A percentile compares a stretch with the other conserved stretches of the same genome.
phyloP scores from a whole-genome alignment of 352 stramenopile species.

The Bremia lactucae region DNA sequence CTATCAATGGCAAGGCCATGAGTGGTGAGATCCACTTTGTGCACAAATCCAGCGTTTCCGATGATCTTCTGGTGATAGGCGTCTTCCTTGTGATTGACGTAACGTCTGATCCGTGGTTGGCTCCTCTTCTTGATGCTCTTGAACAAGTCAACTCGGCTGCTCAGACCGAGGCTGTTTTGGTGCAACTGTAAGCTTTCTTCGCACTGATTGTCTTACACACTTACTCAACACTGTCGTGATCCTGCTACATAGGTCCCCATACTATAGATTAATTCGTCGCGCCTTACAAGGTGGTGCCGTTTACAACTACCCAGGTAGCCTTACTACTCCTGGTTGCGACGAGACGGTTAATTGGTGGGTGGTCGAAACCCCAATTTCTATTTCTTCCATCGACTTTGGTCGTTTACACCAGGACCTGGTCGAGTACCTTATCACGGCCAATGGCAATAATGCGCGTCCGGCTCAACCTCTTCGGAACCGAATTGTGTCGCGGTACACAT shows the following conservation, averaged over 20 bases:
- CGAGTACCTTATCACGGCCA: conserved; percentile 23
- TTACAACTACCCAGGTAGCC: conserved; percentile 58
- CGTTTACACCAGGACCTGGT: conserved; percentile 22
- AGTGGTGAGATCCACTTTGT: conserved; percentile 55
- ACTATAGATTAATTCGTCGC: background rate
- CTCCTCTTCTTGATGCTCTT: conserved; percentile 23
- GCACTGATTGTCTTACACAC: background rate
- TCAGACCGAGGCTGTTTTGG: background rate
- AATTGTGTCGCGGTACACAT: conserved; percentile 13
- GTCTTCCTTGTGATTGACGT: conserved; percentile 17
- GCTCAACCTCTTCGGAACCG: conserved; percentile 28
- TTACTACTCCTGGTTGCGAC: conserved; percentile 42
- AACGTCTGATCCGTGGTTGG: conserved; percentile 21
- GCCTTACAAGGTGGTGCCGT: background rate
- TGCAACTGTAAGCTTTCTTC: conserved; percentile 19
- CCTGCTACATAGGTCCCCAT: background rate
- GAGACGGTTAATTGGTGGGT: conserved; percentile 63
- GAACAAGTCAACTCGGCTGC: conserved; percentile 19
- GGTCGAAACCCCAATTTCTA: conserved; percentile 32
- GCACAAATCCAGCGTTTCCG: conserved; percentile 27
- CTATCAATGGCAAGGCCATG: conserved; percentile 32
- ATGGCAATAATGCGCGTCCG: conserved; percentile 34
- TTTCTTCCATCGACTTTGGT: conserved; percentile 23
- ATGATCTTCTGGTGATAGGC: conserved; percentile 30
- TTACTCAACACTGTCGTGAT: too few species aligned